These are phyloP conservation scores for Bipolaris bicolor DNA, from an alignment of 2,329 filamentous ascomycete genomes.

Conservation along the genomic window DNA sequence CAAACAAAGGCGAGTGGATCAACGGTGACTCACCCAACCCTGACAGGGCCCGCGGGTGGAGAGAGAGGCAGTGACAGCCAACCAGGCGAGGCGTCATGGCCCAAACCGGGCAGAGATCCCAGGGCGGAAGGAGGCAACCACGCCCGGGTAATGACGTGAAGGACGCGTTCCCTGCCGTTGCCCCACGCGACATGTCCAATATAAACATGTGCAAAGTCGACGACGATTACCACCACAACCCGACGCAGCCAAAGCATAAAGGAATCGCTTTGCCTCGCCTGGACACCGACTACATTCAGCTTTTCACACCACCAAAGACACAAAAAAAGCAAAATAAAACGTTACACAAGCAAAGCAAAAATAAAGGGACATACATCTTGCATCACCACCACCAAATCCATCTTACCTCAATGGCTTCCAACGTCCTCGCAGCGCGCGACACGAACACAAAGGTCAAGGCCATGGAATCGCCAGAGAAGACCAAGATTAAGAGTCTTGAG, in stretches of 20 bases:
- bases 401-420: conserved; percentile 59
- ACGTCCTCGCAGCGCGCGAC: conserved; percentile 70
- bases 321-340: background rate
- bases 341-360: background rate
- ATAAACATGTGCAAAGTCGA: conserved; percentile 16
- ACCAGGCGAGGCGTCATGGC: background rate
- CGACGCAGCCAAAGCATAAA: background rate
- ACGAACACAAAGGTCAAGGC: conserved; percentile 60
- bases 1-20: conserved; percentile 1
- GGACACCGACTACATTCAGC: background rate
- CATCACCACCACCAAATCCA: conserved; percentile 1
- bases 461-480: conserved; percentile 27
- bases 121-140: background rate
- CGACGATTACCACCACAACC: conserved; percentile 11
- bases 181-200: conserved; percentile 16
- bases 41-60: background rate
- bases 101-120: background rate
- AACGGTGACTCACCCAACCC: conserved; percentile 9
- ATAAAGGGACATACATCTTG: background rate
- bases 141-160: conserved; percentile 18
- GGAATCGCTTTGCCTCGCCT: background rate
- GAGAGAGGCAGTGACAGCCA: background rate
- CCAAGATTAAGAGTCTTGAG: conserved; percentile 62
- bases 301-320: background rate
- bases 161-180: conserved; percentile 18